Base-by-base conservation (phyloP, 1,284 basidiomycete genomes). In the Leccinum subrobustum region DNA sequence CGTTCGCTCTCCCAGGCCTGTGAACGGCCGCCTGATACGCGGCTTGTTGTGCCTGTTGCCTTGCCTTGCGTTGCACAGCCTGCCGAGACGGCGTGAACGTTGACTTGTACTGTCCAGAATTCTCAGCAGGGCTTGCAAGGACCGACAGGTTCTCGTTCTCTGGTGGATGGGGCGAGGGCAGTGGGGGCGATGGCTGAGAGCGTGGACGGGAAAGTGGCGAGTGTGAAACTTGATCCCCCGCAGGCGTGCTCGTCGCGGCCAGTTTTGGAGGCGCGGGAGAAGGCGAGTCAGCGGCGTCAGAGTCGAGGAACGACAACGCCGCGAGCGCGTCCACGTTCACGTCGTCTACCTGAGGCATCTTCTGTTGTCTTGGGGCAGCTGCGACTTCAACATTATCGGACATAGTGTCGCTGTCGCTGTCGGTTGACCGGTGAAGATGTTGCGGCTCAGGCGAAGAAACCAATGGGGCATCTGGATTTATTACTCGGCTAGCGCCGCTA, bases 11-110 rank as follows among this genome's bases (percentile, higher is more conserved):
- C 39, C 92, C 91, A 39, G 92, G 92, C 63, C 83, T 82, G 62
- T 87, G 84, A 54, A 81, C 83, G 20, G 89, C 92, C 31, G 87
- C 89, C 42, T 91, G 83, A 52, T 87, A 83, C 1, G 89, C 89
- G 48, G 88, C 89, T 68, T 92, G 88, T 67, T 93, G 89, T 20
- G 90, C 91, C 69, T 94, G 87, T 12, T 83, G 81, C 72, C 89
- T 91, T 11, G 91, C 89, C 68, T 92, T 91, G 56, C 94, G 83
- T 70, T 96, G 87, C 23, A 85, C 84, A 23, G 92, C 93, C 64
- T 88, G 85, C 69, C 84, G 89, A 14, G 91, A 91, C 0, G 88
- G 89, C 0, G 92, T 90, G 68, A 96, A 96, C 3, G 93, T 94
- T 1, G 92, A 94, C 53, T 84, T 83, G 70, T 81, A 87, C 66